Evolutionary conservation across 2,329 filamentous ascomycete species (phyloP), one percentile per base, ranked within the genome.

Genomic region (Colletotrichum sansevieriae): DNA sequence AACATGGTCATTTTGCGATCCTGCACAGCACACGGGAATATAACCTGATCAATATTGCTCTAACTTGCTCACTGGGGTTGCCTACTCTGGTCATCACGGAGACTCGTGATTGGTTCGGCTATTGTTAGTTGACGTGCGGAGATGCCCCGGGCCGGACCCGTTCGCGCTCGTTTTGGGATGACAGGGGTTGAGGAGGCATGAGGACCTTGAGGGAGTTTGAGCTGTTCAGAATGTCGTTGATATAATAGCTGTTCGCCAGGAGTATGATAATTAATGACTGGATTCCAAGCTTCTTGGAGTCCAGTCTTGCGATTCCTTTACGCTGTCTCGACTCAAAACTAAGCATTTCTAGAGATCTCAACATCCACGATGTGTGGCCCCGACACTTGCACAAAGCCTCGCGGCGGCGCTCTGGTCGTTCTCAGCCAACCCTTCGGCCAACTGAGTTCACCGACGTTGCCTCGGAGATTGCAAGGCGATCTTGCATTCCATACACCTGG

Each of bases 381-480:
- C 5, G 78, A 84, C 57, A 78, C 72, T 63, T 78, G 79, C 11
- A 77, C 80, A 65, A 75, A 78, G 54, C 81, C 82, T 10, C 78
- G 79, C 44, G 83, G 83, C 65, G 83, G 83, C 39, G 83, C 83
- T 15, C 78, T 85, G 57, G 83, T 78, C 8, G 81, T 83, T 7
- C 79, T 85, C 52, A 79, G 74, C 18, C 76, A 78, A 9, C 61
- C 57, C 1, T 41, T 47, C 22, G 12, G 11, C 13, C 52, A 43
- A 15, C 13, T 20, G 11, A 46, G 18, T 11, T 20, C 22, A 15
- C 35, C 67, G 22, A 13, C 7, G 3, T 35, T 49, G 4, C 35
- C 10, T 11, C 22, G 15, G 2, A 33, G n/a, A 46, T 47, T 78
- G 2, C 70, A 73, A 13, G 80, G 77, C n/a, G 81, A 83, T 44